Evolutionary conservation across 768 basidiomycete genomes (phyloP), one percentile per base, ranked within the genome.

Genomic region (Arthromyces matolae): DNA sequence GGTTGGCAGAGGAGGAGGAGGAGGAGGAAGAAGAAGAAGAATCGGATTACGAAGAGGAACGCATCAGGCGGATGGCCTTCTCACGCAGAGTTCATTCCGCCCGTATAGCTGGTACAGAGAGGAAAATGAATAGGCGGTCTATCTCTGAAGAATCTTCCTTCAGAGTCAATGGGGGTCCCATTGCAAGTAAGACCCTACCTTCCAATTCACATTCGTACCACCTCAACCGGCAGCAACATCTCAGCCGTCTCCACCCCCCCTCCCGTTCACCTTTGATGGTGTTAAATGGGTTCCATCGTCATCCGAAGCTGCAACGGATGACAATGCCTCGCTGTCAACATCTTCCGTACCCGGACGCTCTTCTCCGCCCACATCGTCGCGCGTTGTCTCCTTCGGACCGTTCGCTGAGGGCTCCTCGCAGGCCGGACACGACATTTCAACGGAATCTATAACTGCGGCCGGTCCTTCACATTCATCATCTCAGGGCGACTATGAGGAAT

Each of bases 131-230:
- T 7, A 33, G 50, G 25, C 43, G 49, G 18, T 53, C 49, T 7
- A 44, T 25, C 23, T 51, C 45, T 5, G 45, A 47, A 35, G 43
- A 40, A 8, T 40, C 55, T 3, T 25, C n/a, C n/a, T n/a, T n/a
- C n/a, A n/a, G n/a, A n/a, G n/a, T n/a, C 29, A 47, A 24, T 27
- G 8, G 38, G 51, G 14, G 33, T 54, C 37, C 39, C 55, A 12
- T 40, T 57, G 34, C 29, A 43, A 4, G 51, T 62, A 28, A n/a
- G 49, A 62, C 28, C 54, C 55, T 1, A 58, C 54, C 16, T 71
- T 72, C 29, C 64, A 68, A 32, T 75, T 75, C 36, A 71, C 70
- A 1, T 72, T 75, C 57, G 64, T 54, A 35, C 46, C 63, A 19
- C 32, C 48, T 24, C 4, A 49, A 0, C 25, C 37, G 5, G 22